Evolutionary conservation across 1,284 basidiomycete species (phyloP).

Genomic region (Ganoderma lingzhi): DNA sequence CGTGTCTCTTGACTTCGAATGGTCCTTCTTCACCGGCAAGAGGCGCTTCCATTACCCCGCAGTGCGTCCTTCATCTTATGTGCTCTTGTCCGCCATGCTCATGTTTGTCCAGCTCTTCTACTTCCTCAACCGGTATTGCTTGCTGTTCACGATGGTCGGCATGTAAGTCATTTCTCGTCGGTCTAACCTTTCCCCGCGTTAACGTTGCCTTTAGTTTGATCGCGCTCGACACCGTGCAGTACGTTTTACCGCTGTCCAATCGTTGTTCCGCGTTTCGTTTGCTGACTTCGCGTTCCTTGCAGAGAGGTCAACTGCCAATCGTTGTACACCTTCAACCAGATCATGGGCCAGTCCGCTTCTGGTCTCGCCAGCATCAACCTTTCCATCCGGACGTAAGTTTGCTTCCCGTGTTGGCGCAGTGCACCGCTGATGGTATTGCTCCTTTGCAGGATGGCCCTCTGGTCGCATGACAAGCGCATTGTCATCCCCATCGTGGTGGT

Average conservation of each 20-base stretch:
- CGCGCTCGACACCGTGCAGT: constrained; percentile 64
- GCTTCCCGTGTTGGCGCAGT: neutral
- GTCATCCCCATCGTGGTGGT: constrained; percentile 61
- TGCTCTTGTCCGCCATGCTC: neutral
- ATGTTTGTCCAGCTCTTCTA: constrained; percentile 65
- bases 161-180: constrained; percentile 50
- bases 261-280: neutral
- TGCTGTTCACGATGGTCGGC: constrained; percentile 74
- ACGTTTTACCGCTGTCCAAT: constrained; percentile 19
- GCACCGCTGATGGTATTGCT: constrained; percentile 12
- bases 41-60: constrained; percentile 60
- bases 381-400: constrained; percentile 75
- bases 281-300: constrained; percentile 7
- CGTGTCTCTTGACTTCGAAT: constrained; percentile 77
- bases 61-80: constrained; percentile 27
- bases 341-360: constrained; percentile 74
- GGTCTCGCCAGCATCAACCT: constrained; percentile 82
- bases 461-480: constrained; percentile 69
- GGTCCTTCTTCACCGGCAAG: constrained; percentile 66
- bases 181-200: neutral
- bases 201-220: constrained; percentile 53
- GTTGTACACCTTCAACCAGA: constrained; percentile 77
- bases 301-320: constrained; percentile 71
- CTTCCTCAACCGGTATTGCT: constrained; percentile 74
- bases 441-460: constrained; percentile 67